A percentile compares a stretch with the other conserved stretches of the same genome.
Evolutionary conservation across 2,329 filamentous ascomycete species (phyloP).

Genomic region (Davidsoniella eucalypti): DNA sequence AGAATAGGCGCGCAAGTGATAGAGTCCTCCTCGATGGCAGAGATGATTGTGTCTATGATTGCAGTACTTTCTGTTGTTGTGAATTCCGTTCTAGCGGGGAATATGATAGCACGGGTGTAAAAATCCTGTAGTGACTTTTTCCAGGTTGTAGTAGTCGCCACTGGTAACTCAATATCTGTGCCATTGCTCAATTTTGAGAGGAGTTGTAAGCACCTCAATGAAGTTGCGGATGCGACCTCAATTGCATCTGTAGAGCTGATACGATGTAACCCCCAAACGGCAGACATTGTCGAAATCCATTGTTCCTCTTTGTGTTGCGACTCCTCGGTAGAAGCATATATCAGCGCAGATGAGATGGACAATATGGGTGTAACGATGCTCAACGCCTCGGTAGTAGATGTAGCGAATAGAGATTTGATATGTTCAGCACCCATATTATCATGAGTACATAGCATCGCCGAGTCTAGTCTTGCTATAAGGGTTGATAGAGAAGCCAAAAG

Average conservation of each 20-base stretch:
- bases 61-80: slow-evolving; percentile 26
- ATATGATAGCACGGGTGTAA: slow-evolving; percentile 33
- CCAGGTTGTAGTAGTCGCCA: slow-evolving; percentile 23
- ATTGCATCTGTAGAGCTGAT: slow-evolving; percentile 30
- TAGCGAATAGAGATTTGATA: slow-evolving; percentile 39
- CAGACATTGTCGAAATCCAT: slow-evolving; percentile 31
- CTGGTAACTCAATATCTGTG: slow-evolving; percentile 3
- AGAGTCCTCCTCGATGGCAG: slow-evolving; percentile 22
- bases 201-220: slow-evolving; percentile 20
- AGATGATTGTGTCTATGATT: slow-evolving; percentile 25
- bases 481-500: slow-evolving; percentile 30
- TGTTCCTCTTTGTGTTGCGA: slow-evolving; percentile 23
- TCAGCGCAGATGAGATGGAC: slow-evolving; percentile 25
- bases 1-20: slow-evolving; percentile 26
- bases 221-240: slow-evolving; percentile 33
- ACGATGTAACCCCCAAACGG: slow-evolving; percentile 38
- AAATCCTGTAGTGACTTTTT: slow-evolving; percentile 30
- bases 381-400: slow-evolving; percentile 30
- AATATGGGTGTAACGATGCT: slow-evolving; percentile 30
- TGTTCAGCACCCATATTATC: slow-evolving; percentile 40
- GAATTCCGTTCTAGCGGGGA: slow-evolving; percentile 33
- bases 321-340: slow-evolving; percentile 20
- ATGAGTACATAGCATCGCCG: slow-evolving; percentile 22
- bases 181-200: slow-evolving; percentile 17
- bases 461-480: slow-evolving; percentile 30